A percentile compares a stretch with the other conserved stretches of the same genome.
These are phyloP conservation scores for Murraya koenigii DNA, from an alignment of 345 rosid species.

Conservation along the genomic window DNA sequence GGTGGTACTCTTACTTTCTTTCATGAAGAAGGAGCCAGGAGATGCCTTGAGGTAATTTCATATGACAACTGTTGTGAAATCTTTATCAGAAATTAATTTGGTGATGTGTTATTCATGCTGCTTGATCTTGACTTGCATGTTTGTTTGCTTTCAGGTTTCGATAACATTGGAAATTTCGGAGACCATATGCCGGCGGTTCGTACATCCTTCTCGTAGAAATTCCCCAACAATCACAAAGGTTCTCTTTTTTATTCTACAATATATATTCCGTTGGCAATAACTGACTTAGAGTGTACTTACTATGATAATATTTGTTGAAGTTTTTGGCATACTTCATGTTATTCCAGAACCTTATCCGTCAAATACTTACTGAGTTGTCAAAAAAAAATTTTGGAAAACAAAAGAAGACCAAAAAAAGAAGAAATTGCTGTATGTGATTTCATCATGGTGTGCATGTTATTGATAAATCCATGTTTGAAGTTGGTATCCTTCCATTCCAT, in stretches of 20 bases:
- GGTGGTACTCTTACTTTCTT: slow-evolving; percentile 97
- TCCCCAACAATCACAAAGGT: slow-evolving; percentile 90
- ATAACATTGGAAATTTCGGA: slow-evolving; percentile 85
- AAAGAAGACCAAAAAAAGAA: neutral
- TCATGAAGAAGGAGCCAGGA: slow-evolving; percentile 79
- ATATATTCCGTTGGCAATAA: neutral
- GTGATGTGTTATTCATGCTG: neutral
- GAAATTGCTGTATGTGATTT: neutral
- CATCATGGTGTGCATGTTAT: neutral
- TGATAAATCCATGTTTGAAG: neutral
- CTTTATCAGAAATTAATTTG: slow-evolving; percentile 4
- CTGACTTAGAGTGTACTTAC: slow-evolving; percentile 1
- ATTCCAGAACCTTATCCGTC: neutral
- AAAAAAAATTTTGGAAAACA: neutral
- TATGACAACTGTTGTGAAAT: neutral
- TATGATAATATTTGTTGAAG: neutral
- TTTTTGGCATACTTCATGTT: neutral
- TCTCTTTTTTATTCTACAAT: neutral
- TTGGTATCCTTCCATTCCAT: neutral
- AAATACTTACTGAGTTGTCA: neutral
- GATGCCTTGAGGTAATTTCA: slow-evolving; percentile 87
- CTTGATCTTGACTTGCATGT: slow-evolving; percentile 20
- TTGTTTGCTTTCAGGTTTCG: slow-evolving; percentile 50
- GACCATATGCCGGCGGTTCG: slow-evolving; percentile 58
- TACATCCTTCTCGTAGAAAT: slow-evolving; percentile 88